Conservation (phyloP, 305 asterid genomes). For the Fraxinus dipetala region DNA sequence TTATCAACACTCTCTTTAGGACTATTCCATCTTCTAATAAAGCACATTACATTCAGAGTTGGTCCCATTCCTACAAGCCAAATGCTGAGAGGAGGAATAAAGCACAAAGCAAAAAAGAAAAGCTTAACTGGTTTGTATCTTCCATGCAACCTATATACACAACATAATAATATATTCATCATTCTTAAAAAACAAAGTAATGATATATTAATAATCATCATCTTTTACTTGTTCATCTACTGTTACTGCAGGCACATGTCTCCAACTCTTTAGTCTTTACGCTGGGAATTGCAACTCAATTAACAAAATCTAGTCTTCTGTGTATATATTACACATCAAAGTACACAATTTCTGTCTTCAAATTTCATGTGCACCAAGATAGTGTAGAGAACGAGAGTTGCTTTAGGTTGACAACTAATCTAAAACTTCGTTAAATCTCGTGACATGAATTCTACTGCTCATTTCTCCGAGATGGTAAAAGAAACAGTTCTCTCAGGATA, state of each 20-base stretch:
- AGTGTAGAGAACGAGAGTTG: neutral
- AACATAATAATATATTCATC: neutral
- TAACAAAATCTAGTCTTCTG: neutral
- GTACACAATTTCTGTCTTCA: slow-evolving; percentile 18
- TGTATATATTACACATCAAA: neutral
- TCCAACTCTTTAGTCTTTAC: neutral
- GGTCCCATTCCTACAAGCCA: neutral
- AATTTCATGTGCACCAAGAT: slow-evolving; percentile 20
- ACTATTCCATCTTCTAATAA: slow-evolving; percentile 87
- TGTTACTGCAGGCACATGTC: slow-evolving; percentile 4
- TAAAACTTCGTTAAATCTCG: neutral
- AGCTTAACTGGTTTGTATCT: slow-evolving; percentile 2
- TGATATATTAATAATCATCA: neutral
- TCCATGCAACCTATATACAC: neutral
- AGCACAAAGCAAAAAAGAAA: neutral
- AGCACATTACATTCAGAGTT: slow-evolving; percentile 44
- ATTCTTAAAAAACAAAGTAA: neutral
- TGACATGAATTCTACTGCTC: neutral
- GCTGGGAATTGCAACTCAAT: neutral
- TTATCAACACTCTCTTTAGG: slow-evolving; percentile 79
- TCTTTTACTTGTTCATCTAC: neutral
- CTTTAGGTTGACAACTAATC: neutral
- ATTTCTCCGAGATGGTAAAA: neutral
- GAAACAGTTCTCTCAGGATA: neutral
- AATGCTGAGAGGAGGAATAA: neutral